Conservation (phyloP, 768 basidiomycete species). For the Cystobasidium ongulense region DNA sequence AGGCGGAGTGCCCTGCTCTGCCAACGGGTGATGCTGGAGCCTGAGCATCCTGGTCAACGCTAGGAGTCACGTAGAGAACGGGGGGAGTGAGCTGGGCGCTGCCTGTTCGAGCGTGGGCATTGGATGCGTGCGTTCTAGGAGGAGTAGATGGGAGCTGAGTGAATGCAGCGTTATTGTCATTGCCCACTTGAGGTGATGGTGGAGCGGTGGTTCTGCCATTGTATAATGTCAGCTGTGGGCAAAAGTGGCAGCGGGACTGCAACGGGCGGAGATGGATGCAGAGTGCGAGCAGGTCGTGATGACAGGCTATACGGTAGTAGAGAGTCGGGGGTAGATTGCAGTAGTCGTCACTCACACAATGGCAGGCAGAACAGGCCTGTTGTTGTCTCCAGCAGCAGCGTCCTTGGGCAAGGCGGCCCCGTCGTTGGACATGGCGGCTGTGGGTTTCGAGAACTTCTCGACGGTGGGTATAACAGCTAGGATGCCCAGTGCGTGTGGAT, state of each 20-base stretch:
- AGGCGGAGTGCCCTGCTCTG: background rate
- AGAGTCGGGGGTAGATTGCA: background rate
- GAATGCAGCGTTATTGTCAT: background rate
- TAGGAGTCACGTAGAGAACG: conserved; percentile 6
- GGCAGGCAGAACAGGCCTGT: background rate
- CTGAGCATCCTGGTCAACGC: background rate
- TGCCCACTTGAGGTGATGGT: background rate
- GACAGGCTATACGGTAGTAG: background rate
- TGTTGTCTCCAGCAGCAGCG: background rate
- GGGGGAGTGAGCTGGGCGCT: background rate
- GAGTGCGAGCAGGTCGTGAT: background rate
- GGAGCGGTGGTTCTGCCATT: background rate
- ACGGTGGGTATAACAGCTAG: no score
- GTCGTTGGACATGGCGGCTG: background rate
- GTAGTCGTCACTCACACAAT: background rate
- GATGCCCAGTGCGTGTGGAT: no score
- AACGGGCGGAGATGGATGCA: background rate
- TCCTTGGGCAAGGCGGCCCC: background rate
- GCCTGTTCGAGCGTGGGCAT: background rate
- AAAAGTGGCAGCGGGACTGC: background rate
- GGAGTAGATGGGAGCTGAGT: background rate
- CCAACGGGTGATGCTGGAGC: no score
- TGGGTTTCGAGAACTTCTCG: no score
- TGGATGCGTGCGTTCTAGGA: background rate
- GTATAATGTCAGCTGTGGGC: background rate